phyloP scores from a whole-genome alignment of 164 flowering plant genomes.

The Nymphaea thermarum region DNA sequence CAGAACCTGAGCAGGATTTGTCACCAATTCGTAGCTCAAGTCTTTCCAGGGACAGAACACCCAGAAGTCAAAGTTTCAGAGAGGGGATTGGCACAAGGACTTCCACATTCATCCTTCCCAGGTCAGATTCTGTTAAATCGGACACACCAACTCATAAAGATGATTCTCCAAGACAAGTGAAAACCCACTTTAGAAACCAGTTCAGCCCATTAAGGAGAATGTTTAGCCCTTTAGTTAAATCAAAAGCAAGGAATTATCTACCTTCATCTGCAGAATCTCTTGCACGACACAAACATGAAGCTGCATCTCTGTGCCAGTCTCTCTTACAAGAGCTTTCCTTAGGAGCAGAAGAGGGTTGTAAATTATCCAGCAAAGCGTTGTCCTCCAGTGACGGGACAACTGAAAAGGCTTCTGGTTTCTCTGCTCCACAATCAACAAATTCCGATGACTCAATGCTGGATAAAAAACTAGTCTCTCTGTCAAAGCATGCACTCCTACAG shows the following conservation, averaged over 20 bases:
- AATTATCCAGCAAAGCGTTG: slow-evolving; percentile 5
- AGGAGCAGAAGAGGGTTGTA: slow-evolving; percentile 1
- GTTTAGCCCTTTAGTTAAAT: slow-evolving; percentile 53
- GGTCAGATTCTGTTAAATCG: slow-evolving; percentile 37
- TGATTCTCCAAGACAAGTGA: slow-evolving; percentile 19
- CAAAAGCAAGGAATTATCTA: slow-evolving; percentile 22
- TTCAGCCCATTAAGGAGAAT: slow-evolving; percentile 77
- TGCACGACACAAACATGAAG: slow-evolving; percentile 1
- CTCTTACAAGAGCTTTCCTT: slow-evolving; percentile 7
- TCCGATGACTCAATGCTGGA: slow-evolving; percentile 9
- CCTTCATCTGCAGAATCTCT: slow-evolving; percentile 4
- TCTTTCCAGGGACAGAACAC: slow-evolving; percentile 32
- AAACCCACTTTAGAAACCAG: slow-evolving; percentile 28
- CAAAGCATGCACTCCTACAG: slow-evolving; percentile 45
- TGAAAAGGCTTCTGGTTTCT: slow-evolving; percentile 18
- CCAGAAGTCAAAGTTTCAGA: slow-evolving; percentile 62
- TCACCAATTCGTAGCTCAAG: slow-evolving; percentile 41
- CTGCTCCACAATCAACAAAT: slow-evolving; percentile 6
- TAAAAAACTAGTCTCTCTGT: slow-evolving; percentile 15
- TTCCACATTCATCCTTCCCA: slow-evolving; percentile 21
- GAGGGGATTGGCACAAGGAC: slow-evolving; percentile 35
- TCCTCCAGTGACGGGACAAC: slow-evolving; percentile 9
- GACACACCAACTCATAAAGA: slow-evolving; percentile 10
- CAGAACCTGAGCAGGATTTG: slow-evolving; percentile 18
- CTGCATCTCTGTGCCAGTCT: neutral